phyloP scores from a whole-genome alignment of 2,329 filamentous ascomycete species.

The Aspergillus quadricinctus region DNA sequence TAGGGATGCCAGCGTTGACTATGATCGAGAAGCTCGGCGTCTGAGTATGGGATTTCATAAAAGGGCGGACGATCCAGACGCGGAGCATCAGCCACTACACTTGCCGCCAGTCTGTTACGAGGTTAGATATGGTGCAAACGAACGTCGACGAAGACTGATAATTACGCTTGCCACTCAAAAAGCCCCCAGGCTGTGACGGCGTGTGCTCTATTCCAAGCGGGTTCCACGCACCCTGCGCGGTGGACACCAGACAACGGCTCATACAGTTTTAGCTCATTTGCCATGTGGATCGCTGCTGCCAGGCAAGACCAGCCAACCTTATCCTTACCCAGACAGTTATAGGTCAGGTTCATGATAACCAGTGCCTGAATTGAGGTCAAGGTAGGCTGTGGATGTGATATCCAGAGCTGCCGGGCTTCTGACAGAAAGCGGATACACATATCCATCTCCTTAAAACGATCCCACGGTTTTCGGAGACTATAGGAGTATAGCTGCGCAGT shows the following conservation, averaged over 20 bases:
- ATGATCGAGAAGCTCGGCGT: not conserved
- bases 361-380: not conserved
- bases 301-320: not conserved
- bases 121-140: not conserved
- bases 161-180: not conserved
- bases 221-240: not conserved
- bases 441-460: not conserved
- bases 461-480: not conserved
- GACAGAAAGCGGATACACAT: not conserved
- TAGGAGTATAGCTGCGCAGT: not conserved
- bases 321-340: not conserved
- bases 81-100: not conserved
- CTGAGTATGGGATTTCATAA: not conserved
- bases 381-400: not conserved
- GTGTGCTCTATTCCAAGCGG: not conserved
- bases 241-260: not conserved
- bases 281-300: not conserved
- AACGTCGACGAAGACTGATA: not conserved
- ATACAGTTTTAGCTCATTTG: not conserved
- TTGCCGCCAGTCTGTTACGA: not conserved
- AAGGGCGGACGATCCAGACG: not conserved
- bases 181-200: not conserved
- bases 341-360: not conserved
- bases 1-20: not conserved
- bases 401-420: not conserved